A percentile compares a stretch with the other conserved stretches of the same genome.
These are phyloP conservation scores for Cladosporium sp. DNA, from an alignment of 2,329 filamentous ascomycete species.

Conservation along the genomic window DNA sequence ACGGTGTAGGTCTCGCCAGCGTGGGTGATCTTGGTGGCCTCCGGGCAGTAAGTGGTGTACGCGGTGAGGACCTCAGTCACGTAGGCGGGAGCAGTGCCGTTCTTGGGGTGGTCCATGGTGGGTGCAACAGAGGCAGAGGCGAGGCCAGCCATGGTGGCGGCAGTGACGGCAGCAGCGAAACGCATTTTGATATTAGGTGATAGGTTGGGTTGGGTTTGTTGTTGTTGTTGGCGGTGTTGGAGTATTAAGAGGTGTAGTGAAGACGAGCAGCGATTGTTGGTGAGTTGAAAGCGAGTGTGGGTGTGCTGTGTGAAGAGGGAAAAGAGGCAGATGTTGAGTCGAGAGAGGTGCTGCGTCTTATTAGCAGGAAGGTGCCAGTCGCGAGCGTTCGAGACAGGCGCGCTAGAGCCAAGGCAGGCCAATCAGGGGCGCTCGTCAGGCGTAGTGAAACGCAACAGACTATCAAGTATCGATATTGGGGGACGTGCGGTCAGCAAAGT, in stretches of 20 bases:
- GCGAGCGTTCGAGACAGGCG: constrained; percentile 17
- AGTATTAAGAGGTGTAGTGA: constrained; percentile 2
- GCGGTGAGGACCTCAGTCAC: constrained; percentile 36
- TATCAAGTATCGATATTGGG: not conserved
- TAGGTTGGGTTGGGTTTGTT: not conserved
- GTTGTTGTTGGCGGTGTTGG: not conserved
- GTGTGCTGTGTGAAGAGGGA: constrained; percentile 2
- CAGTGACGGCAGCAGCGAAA: constrained; percentile 42
- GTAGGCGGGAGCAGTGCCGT: constrained; percentile 25
- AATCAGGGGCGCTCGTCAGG: not conserved
- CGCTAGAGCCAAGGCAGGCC: not conserved
- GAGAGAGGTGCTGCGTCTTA: not conserved
- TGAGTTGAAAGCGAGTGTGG: constrained; percentile 12
- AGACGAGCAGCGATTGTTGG: not conserved
- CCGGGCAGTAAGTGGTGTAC: constrained; percentile 38
- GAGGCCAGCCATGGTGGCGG: constrained; percentile 40
- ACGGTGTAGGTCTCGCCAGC: constrained; percentile 29
- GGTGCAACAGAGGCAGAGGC: constrained; percentile 42
- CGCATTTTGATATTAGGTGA: constrained; percentile 47
- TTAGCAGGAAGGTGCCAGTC: constrained; percentile 6
- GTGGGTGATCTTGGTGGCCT: constrained; percentile 31
- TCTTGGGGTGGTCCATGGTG: constrained; percentile 25
- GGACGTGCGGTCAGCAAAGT: constrained; percentile 7
- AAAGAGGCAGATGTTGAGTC: not conserved
- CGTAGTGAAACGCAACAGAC: constrained; percentile 9